These are phyloP conservation scores for Lactifluus subvellereus DNA, from an alignment of 768 basidiomycete species.

Conservation along the genomic window DNA sequence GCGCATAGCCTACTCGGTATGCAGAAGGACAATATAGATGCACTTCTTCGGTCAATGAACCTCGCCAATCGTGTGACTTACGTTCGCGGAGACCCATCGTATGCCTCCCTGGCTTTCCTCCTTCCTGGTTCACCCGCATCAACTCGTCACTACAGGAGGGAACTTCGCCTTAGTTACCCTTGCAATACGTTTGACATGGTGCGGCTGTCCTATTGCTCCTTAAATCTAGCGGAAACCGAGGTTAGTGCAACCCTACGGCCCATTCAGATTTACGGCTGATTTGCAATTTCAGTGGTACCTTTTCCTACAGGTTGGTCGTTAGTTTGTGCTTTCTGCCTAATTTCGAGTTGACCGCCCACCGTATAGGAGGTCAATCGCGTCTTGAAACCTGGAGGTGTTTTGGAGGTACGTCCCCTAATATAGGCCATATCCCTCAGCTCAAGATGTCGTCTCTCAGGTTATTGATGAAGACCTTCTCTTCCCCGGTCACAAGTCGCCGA, in stretches of 20 bases:
- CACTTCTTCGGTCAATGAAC: background rate
- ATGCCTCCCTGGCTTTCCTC: background rate
- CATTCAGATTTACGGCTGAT: background rate
- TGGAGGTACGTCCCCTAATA: conserved; percentile 49
- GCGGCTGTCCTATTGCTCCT: conserved; percentile 19
- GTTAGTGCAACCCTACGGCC: background rate
- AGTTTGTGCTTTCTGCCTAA: conserved; percentile 3
- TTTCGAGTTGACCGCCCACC: conserved; percentile 17
- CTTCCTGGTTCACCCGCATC: background rate
- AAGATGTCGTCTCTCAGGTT: conserved; percentile 37
- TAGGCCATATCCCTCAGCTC: background rate
- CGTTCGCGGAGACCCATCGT: conserved; percentile 17
- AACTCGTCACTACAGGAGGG: background rate
- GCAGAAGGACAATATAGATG: conserved; percentile 2
- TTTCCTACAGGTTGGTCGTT: conserved; percentile 16
- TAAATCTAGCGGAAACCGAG: conserved; percentile 22
- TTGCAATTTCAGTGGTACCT: conserved; percentile 16
- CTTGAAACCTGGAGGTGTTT: conserved; percentile 51
- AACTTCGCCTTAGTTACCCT: conserved; percentile 1
- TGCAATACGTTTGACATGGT: conserved; percentile 22
- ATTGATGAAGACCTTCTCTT: conserved; percentile 73
- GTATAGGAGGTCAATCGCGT: conserved; percentile 62
- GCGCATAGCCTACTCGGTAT: conserved; percentile 12
- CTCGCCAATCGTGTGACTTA: conserved; percentile 14
- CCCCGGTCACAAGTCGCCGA: conserved; percentile 37